A percentile compares a stretch with the other conserved stretches of the same genome.
phyloP scores from a whole-genome alignment of 352 stramenopile genomes.

The Phytopythium vexans region DNA sequence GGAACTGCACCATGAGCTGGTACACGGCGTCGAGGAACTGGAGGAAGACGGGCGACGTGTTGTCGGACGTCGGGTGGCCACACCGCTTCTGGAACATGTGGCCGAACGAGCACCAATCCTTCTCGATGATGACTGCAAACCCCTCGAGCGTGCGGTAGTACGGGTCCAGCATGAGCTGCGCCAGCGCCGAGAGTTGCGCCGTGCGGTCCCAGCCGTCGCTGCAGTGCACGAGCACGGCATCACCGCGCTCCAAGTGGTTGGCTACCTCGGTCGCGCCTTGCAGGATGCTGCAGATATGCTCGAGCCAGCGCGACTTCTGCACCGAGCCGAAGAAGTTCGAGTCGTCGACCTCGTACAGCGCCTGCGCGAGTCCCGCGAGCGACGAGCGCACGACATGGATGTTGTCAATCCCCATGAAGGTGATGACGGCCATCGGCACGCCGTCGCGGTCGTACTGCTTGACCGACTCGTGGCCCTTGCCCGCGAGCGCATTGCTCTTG shows the following conservation, averaged over 20 bases:
- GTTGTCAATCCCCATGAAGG: conserved; percentile 88
- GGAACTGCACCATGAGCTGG: conserved; percentile 96
- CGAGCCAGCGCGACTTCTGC: conserved; percentile 81
- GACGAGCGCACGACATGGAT: conserved; percentile 83
- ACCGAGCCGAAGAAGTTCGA: conserved; percentile 84
- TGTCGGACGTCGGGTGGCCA: conserved; percentile 80
- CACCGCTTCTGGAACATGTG: conserved; percentile 87
- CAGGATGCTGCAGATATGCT: conserved; percentile 80
- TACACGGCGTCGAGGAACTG: conserved; percentile 99
- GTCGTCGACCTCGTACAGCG: conserved; percentile 82
- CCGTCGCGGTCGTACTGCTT: conserved; percentile 84
- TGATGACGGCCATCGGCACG: conserved; percentile 67
- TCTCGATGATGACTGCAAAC: conserved; percentile 81
- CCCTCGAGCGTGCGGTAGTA: conserved; percentile 78
- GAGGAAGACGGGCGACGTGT: conserved; percentile 98
- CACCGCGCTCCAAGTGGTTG: conserved; percentile 67
- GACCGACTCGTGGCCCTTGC: conserved; percentile 89
- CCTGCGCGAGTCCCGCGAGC: conserved; percentile 62
- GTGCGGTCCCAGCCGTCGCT: conserved; percentile 87
- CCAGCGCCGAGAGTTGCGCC: conserved; percentile 66
- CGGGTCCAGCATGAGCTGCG: conserved; percentile 83
- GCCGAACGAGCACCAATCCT: conserved; percentile 87
- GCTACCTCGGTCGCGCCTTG: conserved; percentile 73
- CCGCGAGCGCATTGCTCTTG: conserved; percentile 86
- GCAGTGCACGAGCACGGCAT: conserved; percentile 79